Base-by-base conservation (phyloP, 305 asterid genomes). In the Rubia tinctorum region DNA sequence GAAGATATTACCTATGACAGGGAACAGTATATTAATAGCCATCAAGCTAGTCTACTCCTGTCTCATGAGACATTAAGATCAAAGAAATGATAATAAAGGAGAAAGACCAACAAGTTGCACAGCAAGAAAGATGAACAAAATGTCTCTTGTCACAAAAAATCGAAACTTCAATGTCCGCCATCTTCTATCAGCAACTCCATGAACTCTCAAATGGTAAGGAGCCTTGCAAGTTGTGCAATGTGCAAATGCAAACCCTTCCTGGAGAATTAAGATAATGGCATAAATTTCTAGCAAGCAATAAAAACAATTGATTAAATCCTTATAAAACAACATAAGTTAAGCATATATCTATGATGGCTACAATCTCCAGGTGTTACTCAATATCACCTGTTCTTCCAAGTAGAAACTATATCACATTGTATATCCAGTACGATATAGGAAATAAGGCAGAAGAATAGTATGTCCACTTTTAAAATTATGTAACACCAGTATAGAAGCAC, bases 211-310 rank as follows among this genome's bases (percentile, higher is more conserved):
- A 84, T 88, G 86, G 84, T 94, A 94, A 47, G 97, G 97, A 87
- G 96, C 92, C 84, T 94, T 94, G 93, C 99, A 94, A 71, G 99
- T 94, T 14, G 98, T 92, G 88, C 98, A 94, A 83, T 94, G 96
- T 53, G 98, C 90, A 87, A 94, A 94, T 70, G 99, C 97, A 74
- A 92, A 88, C 23, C 99, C 98, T 92, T 94, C 99, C 99, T 94
- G 89, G 73, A 79, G n/a, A 76, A 65, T 63, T 62, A 12, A 71
- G 60, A 65, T 40, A 58, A 72, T 22, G 12, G 18, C 60, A 5
- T 27, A 63, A 53, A 20, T 18, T 14, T 61, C 42, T 30, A 5
- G 11, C 6, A 56, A 49, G 65, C 69, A 77, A 66, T 23, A 13
- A 23, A 34, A 53, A 17, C 55, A 49, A 3, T 49, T 49, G 18